Base-by-base conservation (phyloP, 2,329 filamentous ascomycete genomes). In the Colletotrichum trifolii region DNA sequence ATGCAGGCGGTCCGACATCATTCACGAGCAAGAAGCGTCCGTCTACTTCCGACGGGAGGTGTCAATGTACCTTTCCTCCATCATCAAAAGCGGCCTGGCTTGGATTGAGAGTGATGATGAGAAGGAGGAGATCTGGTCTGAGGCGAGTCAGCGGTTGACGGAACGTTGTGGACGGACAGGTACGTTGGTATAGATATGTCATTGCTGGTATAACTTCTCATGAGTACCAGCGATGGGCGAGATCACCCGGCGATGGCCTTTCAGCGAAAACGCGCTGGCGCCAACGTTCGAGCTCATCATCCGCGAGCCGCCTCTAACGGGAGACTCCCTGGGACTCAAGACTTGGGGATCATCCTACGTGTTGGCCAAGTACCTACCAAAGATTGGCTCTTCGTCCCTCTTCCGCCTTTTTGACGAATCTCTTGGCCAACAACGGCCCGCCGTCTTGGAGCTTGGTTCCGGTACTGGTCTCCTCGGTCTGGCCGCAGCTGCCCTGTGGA, bases 331-430 rank as follows among this genome's bases (percentile, higher is more conserved):
- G 15, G 96, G 96, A 1, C 85, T 96, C 75, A 98, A 99, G 77
- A 99, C 96, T 0, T 98, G 96, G 96, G 93, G 92, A 1, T 95
- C 94, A 0, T 95, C 94, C 0, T 96, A 94, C 73, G 85, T 96
- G 2, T 87, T 98, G 5, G 91, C 95, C 0, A 90, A 87, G 69
- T 88, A 91, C 33, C 85, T 98, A 34, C 81, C 81, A 17, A 73
- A 73, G 11, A 79, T 89, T 43, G 77, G 73, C 8, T 76, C 75
- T 47, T 81, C 76, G 12, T 77, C 80, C 0, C 72, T 88, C 25
- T 80, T 79, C 38, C 78, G 82, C 47, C 69, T 86, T 8, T 77
- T 88, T 13, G 73, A 76, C 43, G 72, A 75, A 60, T 74, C 74
- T 11, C 67, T 76, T 8, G 71, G 73, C 48, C 67, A 73, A 47